A percentile compares a stretch with the other conserved stretches of the same genome.
phyloP scores from a whole-genome alignment of 495 filamentous ascomycete species.

The Letharia lupina region DNA sequence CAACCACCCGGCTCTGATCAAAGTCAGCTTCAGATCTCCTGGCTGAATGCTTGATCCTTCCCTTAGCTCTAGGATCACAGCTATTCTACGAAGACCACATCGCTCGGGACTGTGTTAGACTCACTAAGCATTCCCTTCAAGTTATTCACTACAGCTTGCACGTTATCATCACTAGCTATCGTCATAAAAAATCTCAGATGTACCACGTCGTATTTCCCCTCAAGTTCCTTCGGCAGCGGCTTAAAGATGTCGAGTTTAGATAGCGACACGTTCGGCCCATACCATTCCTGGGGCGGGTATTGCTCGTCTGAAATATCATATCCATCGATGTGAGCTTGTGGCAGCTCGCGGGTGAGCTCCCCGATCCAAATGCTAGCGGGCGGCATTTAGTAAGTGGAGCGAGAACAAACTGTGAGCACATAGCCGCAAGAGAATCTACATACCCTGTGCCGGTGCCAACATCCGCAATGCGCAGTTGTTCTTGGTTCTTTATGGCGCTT shows the following conservation, averaged over 20 bases:
- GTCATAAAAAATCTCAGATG: slow-evolving; percentile 16
- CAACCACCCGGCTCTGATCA: slow-evolving; percentile 15
- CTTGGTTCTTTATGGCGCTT: background rate
- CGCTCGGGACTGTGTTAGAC: background rate
- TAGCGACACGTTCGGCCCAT: slow-evolving; percentile 13
- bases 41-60: too few species aligned
- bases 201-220: slow-evolving; percentile 10
- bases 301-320: slow-evolving; percentile 15
- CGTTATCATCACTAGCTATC: slow-evolving; percentile 2
- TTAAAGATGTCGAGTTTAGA: slow-evolving; percentile 13
- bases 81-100: background rate
- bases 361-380: slow-evolving; percentile 8
- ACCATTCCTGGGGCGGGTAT: slow-evolving; percentile 2
- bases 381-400: background rate
- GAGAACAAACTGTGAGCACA: too few species aligned
- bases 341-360: slow-evolving; percentile 1
- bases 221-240: slow-evolving; percentile 8
- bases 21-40: background rate
- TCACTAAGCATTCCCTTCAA: slow-evolving; percentile 17
- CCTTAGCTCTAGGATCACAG: background rate
- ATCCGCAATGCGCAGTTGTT: slow-evolving; percentile 11
- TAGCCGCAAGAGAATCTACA: too few species aligned
- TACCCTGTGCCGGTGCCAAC: slow-evolving; percentile 17
- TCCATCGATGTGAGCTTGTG: slow-evolving; percentile 10
- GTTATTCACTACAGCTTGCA: slow-evolving; percentile 12